Conservation (phyloP, 306 rosid species). For the Cucumis melo region DNA sequence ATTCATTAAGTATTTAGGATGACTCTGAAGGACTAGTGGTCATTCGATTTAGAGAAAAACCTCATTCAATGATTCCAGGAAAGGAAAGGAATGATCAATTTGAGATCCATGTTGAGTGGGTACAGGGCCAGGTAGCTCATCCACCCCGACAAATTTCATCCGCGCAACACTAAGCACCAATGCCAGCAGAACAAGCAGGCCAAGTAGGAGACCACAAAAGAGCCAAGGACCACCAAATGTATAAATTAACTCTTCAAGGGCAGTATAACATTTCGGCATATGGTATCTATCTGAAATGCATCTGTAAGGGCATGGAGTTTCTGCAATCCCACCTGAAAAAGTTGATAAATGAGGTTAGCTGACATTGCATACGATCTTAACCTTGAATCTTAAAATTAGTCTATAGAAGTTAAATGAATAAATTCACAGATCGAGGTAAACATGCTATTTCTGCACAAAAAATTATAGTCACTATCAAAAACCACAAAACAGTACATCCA, state of each 20-base stretch:
- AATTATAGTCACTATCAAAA: not conserved
- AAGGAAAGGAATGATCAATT: conserved; percentile 96
- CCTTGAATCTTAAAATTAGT: not conserved
- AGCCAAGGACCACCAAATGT: conserved; percentile 99
- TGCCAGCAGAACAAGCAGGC: conserved; percentile 78
- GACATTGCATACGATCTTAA: not conserved
- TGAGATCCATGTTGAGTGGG: conserved; percentile 97
- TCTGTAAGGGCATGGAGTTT: conserved; percentile 79
- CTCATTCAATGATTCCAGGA: conserved; percentile 92
- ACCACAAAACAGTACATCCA: not conserved
- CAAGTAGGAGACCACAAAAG: conserved; percentile 71
- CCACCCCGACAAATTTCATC: conserved; percentile 90
- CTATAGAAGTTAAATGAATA: not conserved
- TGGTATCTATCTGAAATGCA: conserved; percentile 94
- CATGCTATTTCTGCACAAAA: not conserved
- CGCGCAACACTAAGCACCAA: conserved; percentile 93
- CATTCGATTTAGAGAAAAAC: conserved; percentile 24
- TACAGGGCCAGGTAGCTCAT: conserved; percentile 81
- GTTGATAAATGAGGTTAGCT: not conserved
- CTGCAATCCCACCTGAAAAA: conserved; percentile 67
- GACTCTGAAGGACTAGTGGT: not conserved
- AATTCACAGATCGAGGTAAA: not conserved
- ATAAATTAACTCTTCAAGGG: conserved; percentile 88
- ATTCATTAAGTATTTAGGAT: not conserved
- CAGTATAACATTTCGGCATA: conserved; percentile 91